These are phyloP conservation scores for Lathyrus tuberosus DNA, from an alignment of 306 rosid species.

Conservation along the genomic window DNA sequence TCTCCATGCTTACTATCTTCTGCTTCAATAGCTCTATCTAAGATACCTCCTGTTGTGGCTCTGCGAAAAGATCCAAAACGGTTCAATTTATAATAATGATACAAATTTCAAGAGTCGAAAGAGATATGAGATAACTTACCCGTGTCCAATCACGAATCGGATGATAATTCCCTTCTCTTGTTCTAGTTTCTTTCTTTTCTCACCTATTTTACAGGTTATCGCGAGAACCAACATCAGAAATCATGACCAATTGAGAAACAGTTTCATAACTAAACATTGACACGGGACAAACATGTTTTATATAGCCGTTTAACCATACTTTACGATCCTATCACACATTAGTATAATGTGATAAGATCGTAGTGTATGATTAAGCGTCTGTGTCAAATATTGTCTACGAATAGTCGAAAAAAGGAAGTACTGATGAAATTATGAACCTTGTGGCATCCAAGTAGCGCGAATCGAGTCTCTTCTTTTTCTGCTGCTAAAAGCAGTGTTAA, in stretches of 20 bases:
- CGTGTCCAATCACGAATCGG: slow-evolving; percentile 95
- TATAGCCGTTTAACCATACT: no score
- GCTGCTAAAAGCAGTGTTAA: slow-evolving; percentile 98
- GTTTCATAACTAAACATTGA: not conserved
- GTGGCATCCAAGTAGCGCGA: slow-evolving; percentile 95
- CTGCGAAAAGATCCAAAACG: slow-evolving; percentile 43
- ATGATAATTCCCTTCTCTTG: slow-evolving; percentile 94
- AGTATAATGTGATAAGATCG: not conserved
- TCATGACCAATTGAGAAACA: not conserved
- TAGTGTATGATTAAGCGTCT: not conserved
- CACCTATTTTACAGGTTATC: slow-evolving; percentile 57
- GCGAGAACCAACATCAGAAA: slow-evolving; percentile 44
- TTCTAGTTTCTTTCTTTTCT: slow-evolving; percentile 87
- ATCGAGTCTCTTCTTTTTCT: slow-evolving; percentile 94
- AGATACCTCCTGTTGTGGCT: slow-evolving; percentile 94
- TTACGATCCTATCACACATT: no score
- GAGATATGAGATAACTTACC: slow-evolving; percentile 46
- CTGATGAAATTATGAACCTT: slow-evolving; percentile 58
- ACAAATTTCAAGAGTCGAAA: no score
- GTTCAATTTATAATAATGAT: not conserved
- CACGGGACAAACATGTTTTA: not conserved
- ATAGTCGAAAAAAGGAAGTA: not conserved
- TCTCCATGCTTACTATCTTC: slow-evolving; percentile 96
- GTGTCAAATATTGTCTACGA: not conserved
- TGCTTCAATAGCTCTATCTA: slow-evolving; percentile 96